Base-by-base conservation (phyloP, 139 green algal genomes). In the Chlamydomonas incerta region DNA sequence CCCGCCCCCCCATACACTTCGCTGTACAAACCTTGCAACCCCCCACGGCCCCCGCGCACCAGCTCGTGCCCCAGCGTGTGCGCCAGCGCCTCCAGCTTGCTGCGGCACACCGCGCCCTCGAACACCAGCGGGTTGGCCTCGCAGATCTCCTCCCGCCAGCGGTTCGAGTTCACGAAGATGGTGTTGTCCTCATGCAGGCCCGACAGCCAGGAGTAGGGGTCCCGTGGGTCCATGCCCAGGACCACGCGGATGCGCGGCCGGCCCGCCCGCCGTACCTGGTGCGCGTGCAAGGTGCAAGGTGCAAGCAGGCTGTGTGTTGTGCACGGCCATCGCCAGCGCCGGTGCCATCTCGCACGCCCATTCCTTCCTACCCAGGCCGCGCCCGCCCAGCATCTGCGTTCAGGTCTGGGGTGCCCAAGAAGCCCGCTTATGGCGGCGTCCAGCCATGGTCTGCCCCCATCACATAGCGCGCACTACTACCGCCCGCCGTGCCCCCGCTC, bases 21-120 rank as follows among this genome's bases (percentile, higher is more conserved):
- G n/a, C n/a, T n/a, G n/a, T n/a, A 26, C 55, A 2, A 63, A 26
- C 55, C 21, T 10, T 26, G 21, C 4, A 5, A 5, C 20, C 55
- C 55, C 6, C 55, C 55, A 63, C 55, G 10, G 20, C 55, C 55
- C 55, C 10, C 2, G 2, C 55, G 6, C 29, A 80, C 65, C 29
- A 88, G 46, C 74, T 88, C 83, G 31, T 88, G 83, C 0, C 58
- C 74, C 33, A 88, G 65, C 17, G 83, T 35, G 50, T 88, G 83
- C 29, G 69, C 70, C 26, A 88, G 52, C 34, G 77, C 52, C 83
- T 88, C 73, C n/a, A 87, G 72, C 72, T 80, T 81, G 82, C 58
- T 74, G 57, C 18, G 28, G 72, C 82, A 87, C 2, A 81, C 2
- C 6, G 72, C 20, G 37, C 82, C 82, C 31, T 87, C 82, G 17